A percentile compares a stretch with the other conserved stretches of the same genome.
These are phyloP conservation scores for Fusarium sp. DNA, from an alignment of 2,329 filamentous ascomycete genomes.

Conservation along the genomic window DNA sequence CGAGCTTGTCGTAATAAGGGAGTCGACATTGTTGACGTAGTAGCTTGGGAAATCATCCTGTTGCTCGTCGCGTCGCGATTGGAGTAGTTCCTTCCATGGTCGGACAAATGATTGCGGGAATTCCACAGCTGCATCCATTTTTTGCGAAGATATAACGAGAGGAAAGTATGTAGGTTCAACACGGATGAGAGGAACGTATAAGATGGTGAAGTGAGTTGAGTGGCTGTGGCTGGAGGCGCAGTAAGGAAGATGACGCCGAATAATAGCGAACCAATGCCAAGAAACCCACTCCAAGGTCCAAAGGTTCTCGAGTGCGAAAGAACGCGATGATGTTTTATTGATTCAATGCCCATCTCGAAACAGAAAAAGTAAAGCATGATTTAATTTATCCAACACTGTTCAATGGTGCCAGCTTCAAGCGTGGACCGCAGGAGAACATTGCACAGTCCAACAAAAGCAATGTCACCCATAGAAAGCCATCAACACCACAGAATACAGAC, in stretches of 20 bases:
- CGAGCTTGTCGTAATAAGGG: constrained; percentile 61
- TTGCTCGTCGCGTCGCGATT: constrained; percentile 50
- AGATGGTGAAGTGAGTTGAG: neutral
- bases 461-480: neutral
- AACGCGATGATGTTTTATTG: neutral
- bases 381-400: neutral
- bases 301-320: neutral
- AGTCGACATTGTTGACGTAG: constrained; percentile 56
- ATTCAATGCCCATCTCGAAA: neutral
- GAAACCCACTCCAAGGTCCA: constrained; percentile 11
- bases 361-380: neutral
- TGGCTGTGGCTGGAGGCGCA: constrained; percentile 10
- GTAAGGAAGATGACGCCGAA: constrained; percentile 30
- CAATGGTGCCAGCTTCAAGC: neutral
- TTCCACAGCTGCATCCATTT: constrained; percentile 23
- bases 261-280: constrained; percentile 18
- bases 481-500: neutral
- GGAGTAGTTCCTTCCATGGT: constrained; percentile 53
- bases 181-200: neutral
- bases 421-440: neutral
- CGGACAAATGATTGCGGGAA: constrained; percentile 54
- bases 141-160: neutral
- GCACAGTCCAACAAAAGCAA: neutral
- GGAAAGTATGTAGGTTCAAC: neutral
- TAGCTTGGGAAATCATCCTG: constrained; percentile 61